phyloP scores from a whole-genome alignment of 192 early-diverging fungal genomes.

The Backusella mclennaniae region DNA sequence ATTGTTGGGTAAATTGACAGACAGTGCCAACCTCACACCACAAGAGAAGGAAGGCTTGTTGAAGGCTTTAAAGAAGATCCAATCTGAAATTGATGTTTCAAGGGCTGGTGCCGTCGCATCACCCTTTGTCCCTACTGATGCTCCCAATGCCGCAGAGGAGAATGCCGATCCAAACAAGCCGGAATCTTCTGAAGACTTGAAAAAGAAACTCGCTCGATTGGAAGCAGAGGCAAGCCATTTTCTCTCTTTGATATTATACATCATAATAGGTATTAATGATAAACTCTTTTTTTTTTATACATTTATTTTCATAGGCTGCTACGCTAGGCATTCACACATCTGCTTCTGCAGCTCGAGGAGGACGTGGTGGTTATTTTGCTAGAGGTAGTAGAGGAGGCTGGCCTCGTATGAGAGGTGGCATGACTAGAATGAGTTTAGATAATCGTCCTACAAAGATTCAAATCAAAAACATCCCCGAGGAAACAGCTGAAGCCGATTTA shows the following conservation, averaged over 20 bases:
- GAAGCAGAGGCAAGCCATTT: conserved; percentile 55
- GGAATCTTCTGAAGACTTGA: conserved; percentile 43
- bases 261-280: background rate
- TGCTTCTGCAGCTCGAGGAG: conserved; percentile 35
- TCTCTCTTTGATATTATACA: background rate
- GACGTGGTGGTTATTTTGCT: conserved; percentile 43
- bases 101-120: conserved; percentile 1
- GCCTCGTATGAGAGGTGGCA: conserved; percentile 34
- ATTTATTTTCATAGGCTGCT: conserved; percentile 28
- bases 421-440: conserved; percentile 53
- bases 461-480: conserved; percentile 52
- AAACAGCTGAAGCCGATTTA: conserved; percentile 40
- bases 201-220: conserved; percentile 58
- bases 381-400: conserved; percentile 48
- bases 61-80: conserved; percentile 46
- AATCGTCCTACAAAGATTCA: conserved; percentile 69
- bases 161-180: conserved; percentile 22
- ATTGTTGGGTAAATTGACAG: conserved; percentile 55
- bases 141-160: conserved; percentile 3
- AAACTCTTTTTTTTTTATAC: background rate
- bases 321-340: conserved; percentile 32
- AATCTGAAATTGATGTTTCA: conserved; percentile 39
- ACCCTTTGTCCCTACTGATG: background rate
- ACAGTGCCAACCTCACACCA: conserved; percentile 47
- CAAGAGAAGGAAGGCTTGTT: conserved; percentile 48